Percentiles rank a stretch among this genome's conserved stretches.
Evolutionary conservation across 768 basidiomycete species (phyloP).

Genomic region (Auriscalpium vulgare): DNA sequence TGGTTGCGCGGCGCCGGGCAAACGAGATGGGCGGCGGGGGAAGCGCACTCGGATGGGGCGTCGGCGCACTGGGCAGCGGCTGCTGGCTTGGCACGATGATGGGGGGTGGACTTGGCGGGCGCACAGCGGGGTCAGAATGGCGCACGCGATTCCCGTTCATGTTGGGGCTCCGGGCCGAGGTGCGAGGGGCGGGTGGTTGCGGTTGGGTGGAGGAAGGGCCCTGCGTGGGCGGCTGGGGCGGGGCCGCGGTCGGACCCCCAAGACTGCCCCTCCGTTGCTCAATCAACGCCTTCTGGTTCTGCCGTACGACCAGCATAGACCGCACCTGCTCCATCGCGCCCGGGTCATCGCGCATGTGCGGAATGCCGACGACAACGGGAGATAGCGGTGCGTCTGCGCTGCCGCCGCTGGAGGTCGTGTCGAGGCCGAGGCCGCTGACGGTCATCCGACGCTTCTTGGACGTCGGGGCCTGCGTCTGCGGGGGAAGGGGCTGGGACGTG

Average conservation of each 20-base stretch:
- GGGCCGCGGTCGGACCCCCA: constrained; percentile 27
- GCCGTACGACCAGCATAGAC: constrained; percentile 55
- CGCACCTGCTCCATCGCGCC: constrained; percentile 52
- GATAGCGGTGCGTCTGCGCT: constrained; percentile 49
- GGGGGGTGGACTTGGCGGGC: constrained; percentile 24
- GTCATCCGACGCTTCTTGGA: constrained; percentile 67
- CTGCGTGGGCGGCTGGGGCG: constrained; percentile 10
- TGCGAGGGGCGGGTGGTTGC: constrained; percentile 25
- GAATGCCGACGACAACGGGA: constrained; percentile 52
- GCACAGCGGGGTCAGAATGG: constrained; percentile 19
- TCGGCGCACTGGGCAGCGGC: constrained; percentile 12
- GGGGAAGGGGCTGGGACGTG: constrained; percentile 3
- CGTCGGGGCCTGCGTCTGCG: constrained; percentile 31
- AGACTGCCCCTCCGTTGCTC: constrained; percentile 63
- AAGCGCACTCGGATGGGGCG: constrained; percentile 33
- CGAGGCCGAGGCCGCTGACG: constrained; percentile 51
- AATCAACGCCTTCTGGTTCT: constrained; percentile 63
- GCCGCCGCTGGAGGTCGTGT: constrained; percentile 28
- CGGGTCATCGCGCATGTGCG: constrained; percentile 54
- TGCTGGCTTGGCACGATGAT: constrained; percentile 16
- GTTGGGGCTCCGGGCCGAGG: constrained; percentile 17
- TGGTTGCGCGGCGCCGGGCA: constrained; percentile 63
- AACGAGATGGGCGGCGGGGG: constrained; percentile 73
- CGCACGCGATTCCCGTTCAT: constrained; percentile 18
- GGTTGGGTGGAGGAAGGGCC: constrained; percentile 19